Percentiles rank a stretch among this genome's conserved stretches.
Conservation (phyloP, 306 rosid species). For the Lathyrus oleraceus region DNA sequence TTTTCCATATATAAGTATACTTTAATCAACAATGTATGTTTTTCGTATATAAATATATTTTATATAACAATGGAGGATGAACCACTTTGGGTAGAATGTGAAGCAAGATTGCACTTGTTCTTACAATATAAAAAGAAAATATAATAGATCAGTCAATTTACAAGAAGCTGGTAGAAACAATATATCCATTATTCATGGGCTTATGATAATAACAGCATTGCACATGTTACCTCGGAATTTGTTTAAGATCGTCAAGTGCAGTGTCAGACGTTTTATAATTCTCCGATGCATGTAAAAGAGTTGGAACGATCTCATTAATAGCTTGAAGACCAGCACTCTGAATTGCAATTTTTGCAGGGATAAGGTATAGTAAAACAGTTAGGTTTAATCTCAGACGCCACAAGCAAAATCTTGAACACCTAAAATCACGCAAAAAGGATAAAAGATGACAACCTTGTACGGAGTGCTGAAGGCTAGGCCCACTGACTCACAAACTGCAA, state of each 20-base stretch:
- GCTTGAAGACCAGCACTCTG: constrained; percentile 99
- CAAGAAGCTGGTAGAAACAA: constrained; percentile 3
- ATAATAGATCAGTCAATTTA: constrained; percentile 30
- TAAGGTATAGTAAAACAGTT: not conserved
- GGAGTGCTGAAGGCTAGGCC: constrained; percentile 94
- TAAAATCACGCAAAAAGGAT: constrained; percentile 8
- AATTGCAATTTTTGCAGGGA: constrained; percentile 26
- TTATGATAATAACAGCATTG: not conserved
- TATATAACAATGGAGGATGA: constrained; percentile 81
- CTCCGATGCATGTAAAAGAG: constrained; percentile 91
- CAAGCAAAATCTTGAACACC: not conserved
- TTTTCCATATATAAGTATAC: too few species aligned
- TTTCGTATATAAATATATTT: too few species aligned
- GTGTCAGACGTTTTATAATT: constrained; percentile 86
- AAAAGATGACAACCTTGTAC: constrained; percentile 62
- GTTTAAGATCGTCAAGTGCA: constrained; percentile 98
- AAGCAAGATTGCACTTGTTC: constrained; percentile 91
- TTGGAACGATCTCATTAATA: constrained; percentile 94
- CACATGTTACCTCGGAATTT: constrained; percentile 74
- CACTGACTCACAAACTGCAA: constrained; percentile 93
- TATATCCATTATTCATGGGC: constrained; percentile 1
- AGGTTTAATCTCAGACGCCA: not conserved
- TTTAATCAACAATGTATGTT: too few species aligned
- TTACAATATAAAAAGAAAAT: constrained; percentile 56
- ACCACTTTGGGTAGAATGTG: constrained; percentile 95